Percentiles rank a stretch among this genome's conserved stretches.
These are phyloP conservation scores for Aurinia saxatilis DNA, from an alignment of 345 rosid genomes.

Conservation along the genomic window DNA sequence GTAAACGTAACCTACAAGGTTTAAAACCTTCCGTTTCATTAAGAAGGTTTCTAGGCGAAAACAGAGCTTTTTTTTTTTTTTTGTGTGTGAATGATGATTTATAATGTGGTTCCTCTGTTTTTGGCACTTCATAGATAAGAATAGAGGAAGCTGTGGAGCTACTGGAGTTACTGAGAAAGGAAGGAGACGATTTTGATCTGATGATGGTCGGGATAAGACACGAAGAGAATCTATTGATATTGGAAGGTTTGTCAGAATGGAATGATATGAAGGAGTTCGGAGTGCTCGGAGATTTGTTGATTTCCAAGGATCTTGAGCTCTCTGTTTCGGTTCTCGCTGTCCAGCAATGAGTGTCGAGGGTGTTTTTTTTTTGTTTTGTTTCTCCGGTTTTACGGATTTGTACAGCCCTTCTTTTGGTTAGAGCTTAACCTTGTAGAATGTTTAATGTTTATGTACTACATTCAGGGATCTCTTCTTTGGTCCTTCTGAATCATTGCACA, in stretches of 20 bases:
- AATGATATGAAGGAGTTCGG: conserved; percentile 35
- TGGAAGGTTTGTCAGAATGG: conserved; percentile 37
- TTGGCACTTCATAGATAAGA: conserved; percentile 16
- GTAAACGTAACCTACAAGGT: neutral
- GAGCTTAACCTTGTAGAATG: conserved; percentile 3
- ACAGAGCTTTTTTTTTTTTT: neutral
- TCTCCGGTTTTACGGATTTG: neutral
- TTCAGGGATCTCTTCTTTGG: neutral
- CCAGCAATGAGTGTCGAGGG: conserved; percentile 26
- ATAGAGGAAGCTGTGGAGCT: conserved; percentile 21
- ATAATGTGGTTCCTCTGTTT: neutral
- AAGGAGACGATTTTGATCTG: conserved; percentile 30
- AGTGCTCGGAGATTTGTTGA: conserved; percentile 35
- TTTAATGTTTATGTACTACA: neutral
- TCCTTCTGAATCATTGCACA: neutral
- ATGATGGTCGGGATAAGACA: conserved; percentile 43
- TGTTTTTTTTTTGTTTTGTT: neutral
- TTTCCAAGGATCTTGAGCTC: conserved; percentile 29
- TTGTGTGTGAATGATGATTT: neutral
- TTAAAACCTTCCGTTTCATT: no score
- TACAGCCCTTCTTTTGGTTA: conserved; percentile 2
- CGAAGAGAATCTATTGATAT: conserved; percentile 10
- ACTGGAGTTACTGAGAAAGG: conserved; percentile 2
- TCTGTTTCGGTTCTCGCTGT: conserved; percentile 31
- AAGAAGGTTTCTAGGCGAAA: neutral